Evolutionary conservation across 1,284 basidiomycete species (phyloP).

Genomic region (Hymenochaete sp.): DNA sequence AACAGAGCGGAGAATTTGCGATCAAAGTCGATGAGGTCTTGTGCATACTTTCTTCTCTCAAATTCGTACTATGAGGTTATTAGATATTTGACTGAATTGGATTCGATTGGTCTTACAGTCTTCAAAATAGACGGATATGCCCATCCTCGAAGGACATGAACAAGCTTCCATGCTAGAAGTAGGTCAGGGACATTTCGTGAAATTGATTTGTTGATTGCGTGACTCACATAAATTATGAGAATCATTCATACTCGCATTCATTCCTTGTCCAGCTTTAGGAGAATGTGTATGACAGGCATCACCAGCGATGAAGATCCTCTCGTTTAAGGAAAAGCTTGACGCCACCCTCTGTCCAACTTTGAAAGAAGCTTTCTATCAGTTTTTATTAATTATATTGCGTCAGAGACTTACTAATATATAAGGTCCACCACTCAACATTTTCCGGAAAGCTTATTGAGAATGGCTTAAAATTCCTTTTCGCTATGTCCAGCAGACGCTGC

Average conservation of each 20-base stretch:
- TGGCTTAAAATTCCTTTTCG: slow-evolving; percentile 51
- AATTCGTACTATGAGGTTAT: slow-evolving; percentile 50
- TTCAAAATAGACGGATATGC: slow-evolving; percentile 56
- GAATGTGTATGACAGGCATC: slow-evolving; percentile 83
- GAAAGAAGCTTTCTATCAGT: background rate
- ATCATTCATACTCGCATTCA: slow-evolving; percentile 81
- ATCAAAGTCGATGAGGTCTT: slow-evolving; percentile 78
- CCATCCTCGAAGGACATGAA: slow-evolving; percentile 63
- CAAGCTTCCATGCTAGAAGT: slow-evolving; percentile 62
- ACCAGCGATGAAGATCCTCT: slow-evolving; percentile 75
- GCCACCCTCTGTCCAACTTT: slow-evolving; percentile 71
- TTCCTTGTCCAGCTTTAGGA: slow-evolving; percentile 69
- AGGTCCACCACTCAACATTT: slow-evolving; percentile 71
- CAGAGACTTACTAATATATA: slow-evolving; percentile 45
- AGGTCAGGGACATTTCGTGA: background rate
- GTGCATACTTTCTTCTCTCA: slow-evolving; percentile 66
- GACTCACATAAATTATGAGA: slow-evolving; percentile 61
- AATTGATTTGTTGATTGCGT: background rate
- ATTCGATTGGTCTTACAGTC: slow-evolving; percentile 44
- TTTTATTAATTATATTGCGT: background rate
- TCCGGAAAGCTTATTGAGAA: slow-evolving; percentile 53
- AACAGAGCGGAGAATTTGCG: slow-evolving; percentile 67
- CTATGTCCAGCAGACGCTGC: slow-evolving; percentile 29
- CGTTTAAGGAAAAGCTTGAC: slow-evolving; percentile 51
- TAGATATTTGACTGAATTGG: background rate